These are phyloP conservation scores for Penicillium griseofulvum DNA, from an alignment of 2,329 filamentous ascomycete genomes.

Conservation along the genomic window DNA sequence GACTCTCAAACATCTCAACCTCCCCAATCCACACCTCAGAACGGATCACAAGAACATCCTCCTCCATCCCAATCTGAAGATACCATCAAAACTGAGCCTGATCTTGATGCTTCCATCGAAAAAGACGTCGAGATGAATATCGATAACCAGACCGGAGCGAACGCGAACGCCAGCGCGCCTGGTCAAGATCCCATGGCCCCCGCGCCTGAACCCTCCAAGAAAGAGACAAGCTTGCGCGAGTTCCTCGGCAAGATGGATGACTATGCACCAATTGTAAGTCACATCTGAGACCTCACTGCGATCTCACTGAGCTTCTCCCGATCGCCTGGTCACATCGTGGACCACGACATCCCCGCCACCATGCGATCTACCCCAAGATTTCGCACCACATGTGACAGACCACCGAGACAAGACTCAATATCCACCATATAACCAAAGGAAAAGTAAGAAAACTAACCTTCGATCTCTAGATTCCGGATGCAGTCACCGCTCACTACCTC, in stretches of 20 bases:
- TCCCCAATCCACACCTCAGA: conserved; percentile 17
- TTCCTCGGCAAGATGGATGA: conserved; percentile 97
- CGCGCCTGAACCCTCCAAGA: conserved; percentile 65
- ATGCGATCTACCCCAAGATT: not conserved
- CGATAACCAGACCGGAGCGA: conserved; percentile 10
- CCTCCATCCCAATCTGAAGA: conserved; percentile 18
- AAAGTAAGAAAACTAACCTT: conserved; percentile 9
- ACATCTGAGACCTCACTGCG: not conserved
- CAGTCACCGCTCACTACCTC: conserved; percentile 97
- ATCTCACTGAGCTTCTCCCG: conserved; percentile 6
- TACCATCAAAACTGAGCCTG: conserved; percentile 23
- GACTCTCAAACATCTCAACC: conserved; percentile 27
- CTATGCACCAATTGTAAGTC: conserved; percentile 86
- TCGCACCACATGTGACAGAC: not conserved
- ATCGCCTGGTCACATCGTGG: not conserved
- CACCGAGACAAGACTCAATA: not conserved
- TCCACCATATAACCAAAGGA: not conserved
- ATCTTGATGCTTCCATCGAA: conserved; percentile 37
- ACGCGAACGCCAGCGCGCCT: conserved; percentile 10
- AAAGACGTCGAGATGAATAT: conserved; percentile 40
- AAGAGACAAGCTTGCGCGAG: conserved; percentile 88
- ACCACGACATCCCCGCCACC: not conserved
- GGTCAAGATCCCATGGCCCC: conserved; percentile 48
- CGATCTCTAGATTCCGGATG: conserved; percentile 81
- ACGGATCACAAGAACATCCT: conserved; percentile 23